Evolutionary conservation across 768 basidiomycete genomes (phyloP), one percentile per base, ranked within the genome.

Genomic region (Tephrocybe sp.): DNA sequence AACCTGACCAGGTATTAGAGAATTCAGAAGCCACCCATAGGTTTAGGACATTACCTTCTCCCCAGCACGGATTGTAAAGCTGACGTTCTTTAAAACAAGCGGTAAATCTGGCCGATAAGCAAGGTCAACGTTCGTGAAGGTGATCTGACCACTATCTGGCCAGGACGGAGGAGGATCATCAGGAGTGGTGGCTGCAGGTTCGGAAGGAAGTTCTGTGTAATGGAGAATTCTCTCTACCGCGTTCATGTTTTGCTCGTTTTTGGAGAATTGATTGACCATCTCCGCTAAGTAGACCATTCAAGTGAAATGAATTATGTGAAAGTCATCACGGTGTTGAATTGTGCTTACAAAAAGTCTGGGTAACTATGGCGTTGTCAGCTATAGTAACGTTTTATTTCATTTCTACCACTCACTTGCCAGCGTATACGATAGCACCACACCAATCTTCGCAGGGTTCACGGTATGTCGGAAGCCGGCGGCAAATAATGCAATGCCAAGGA

Each of bases 241-340:
- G 57, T 87, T 87, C 79, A 87, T 86, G 60, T 83, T 83, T 62
- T 85, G 82, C 60, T 85, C 84, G 54, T 78, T 83, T 54, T 74
- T 70, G 4, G 84, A 82, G 57, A 80, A 84, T 26, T 73, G 69
- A 1, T 76, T 70, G 13, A 84, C 72, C 64, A 84, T 73, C 53
- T 80, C 72, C 5, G 80, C 79, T 83, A 47, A 16, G 35, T 34
- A 38, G 31, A 31, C 30, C 36, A 16, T 43, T 14, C 16, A 14
- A 9, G 13, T n/a, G n/a, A n/a, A n/a, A 43, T 12, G 12, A 14
- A 34, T 39, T 32, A 38, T 3, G 35, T 23, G 12, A 13, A 23
- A 14, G 26, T 5, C 14, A 31, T 34, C 20, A 16, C 20, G 14
- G 16, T 26, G 14, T 12, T 30, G 6, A 14, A 41, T 1, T 12